Evolutionary conservation across 805 yeast species (phyloP).

Genomic region (Helenozyma baotianmanensis): DNA sequence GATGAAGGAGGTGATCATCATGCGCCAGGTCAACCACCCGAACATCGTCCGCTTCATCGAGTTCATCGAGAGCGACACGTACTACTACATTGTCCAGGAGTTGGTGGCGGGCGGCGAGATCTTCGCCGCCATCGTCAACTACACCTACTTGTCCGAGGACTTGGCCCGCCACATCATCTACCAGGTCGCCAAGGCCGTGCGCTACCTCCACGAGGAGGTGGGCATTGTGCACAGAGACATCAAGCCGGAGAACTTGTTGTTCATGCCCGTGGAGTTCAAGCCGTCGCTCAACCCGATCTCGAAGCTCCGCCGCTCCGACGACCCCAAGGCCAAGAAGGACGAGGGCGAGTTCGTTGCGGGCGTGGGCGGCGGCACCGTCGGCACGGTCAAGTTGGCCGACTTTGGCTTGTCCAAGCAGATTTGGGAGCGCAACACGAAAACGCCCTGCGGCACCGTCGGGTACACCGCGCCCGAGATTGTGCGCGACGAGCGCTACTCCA

Average conservation of each 20-base stretch:
- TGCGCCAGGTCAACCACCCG: slow-evolving; percentile 59
- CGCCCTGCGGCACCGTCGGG: slow-evolving; percentile 76
- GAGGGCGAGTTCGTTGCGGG: slow-evolving; percentile 54
- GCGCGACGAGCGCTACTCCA: slow-evolving; percentile 54
- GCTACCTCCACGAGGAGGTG: slow-evolving; percentile 57
- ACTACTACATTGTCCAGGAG: slow-evolving; percentile 64
- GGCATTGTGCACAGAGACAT: slow-evolving; percentile 76
- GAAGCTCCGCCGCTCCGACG: slow-evolving; percentile 50
- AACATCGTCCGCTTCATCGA: slow-evolving; percentile 56
- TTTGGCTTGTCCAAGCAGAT: slow-evolving; percentile 65
- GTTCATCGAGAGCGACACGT: slow-evolving; percentile 46
- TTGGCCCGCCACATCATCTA: slow-evolving; percentile 66
- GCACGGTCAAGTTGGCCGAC: slow-evolving; percentile 61
- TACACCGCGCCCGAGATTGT: slow-evolving; percentile 69
- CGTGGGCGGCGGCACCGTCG: slow-evolving; percentile 62
- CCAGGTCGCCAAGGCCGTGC: slow-evolving; percentile 67
- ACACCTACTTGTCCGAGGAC: slow-evolving; percentile 71
- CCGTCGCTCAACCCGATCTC: slow-evolving; percentile 40
- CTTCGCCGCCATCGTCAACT: slow-evolving; percentile 72
- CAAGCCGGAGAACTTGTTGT: slow-evolving; percentile 74
- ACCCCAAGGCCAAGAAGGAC: slow-evolving; percentile 49
- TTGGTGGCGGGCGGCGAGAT: slow-evolving; percentile 75
- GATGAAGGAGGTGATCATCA: slow-evolving; percentile 67
- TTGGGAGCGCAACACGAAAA: slow-evolving; percentile 41
- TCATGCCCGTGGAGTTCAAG: slow-evolving; percentile 48